Conservation (phyloP, 2,329 filamentous ascomycete genomes). For the Colletotrichum endophyticum region DNA sequence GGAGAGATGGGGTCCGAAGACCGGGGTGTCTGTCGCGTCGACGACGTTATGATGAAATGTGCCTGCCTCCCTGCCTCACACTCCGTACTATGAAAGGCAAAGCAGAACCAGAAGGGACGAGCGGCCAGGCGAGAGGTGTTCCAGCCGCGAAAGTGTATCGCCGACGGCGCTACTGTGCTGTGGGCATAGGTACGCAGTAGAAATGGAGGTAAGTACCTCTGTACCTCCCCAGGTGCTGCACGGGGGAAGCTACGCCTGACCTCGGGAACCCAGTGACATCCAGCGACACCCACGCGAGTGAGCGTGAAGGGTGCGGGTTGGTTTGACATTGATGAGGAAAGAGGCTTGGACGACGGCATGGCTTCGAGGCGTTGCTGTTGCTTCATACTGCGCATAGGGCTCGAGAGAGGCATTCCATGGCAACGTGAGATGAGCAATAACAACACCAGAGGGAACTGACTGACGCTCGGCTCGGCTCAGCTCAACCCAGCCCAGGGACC, state of each 20-base stretch:
- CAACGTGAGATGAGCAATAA: neutral
- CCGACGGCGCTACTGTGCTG: neutral
- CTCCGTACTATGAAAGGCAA: neutral
- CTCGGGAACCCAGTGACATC: neutral
- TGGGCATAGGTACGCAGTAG: too few species aligned
- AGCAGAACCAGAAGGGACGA: constrained; percentile 4
- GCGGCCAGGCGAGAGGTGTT: constrained; percentile 11
- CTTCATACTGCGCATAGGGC: neutral
- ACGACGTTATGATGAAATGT: constrained; percentile 1
- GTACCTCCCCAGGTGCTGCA: neutral
- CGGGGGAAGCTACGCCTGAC: neutral
- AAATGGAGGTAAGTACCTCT: neutral
- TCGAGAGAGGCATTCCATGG: neutral
- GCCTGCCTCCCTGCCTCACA: neutral
- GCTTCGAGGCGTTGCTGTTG: neutral
- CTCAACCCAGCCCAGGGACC: neutral
- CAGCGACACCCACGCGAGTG: neutral
- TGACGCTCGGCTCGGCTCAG: neutral
- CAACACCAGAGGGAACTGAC: neutral
- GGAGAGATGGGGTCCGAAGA: neutral
- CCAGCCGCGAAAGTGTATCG: neutral
- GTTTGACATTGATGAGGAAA: constrained; percentile 2
- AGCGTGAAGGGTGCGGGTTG: neutral
- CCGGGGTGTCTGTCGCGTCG: neutral
- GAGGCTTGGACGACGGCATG: neutral